phyloP scores from a whole-genome alignment of 169 alveolate genomes.

The Pseudocohnilembus persalinus region DNA sequence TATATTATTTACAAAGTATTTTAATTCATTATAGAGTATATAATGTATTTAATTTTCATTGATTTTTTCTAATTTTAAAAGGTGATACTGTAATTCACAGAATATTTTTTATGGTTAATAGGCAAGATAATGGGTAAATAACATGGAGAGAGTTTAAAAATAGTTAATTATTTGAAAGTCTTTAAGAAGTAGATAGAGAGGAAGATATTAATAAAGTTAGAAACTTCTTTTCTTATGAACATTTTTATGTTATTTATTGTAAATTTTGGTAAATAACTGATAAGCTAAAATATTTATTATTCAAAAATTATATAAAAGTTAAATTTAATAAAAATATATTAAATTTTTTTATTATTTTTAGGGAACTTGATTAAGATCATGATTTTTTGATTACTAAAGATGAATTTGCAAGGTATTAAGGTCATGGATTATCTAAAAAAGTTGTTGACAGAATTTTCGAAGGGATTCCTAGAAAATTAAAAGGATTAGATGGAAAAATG shows the following conservation, averaged over 20 bases:
- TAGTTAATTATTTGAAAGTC: conserved; percentile 67
- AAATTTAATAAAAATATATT: no score
- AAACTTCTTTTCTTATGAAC: conserved; percentile 87
- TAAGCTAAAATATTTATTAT: no score
- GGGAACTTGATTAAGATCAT: conserved; percentile 87
- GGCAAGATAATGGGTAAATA: conserved; percentile 80
- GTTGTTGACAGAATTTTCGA: conserved; percentile 88
- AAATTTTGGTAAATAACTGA: conserved; percentile 73
- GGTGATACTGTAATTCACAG: conserved; percentile 84
- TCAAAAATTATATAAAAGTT: no score
- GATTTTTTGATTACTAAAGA: conserved; percentile 85
- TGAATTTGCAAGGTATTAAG: conserved; percentile 81
- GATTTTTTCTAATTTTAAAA: neutral
- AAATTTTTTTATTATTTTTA: no score
- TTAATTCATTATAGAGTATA: no score
- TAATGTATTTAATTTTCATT: neutral
- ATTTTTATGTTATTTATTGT: conserved; percentile 88
- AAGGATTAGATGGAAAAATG: conserved; percentile 75
- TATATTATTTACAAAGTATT: neutral
- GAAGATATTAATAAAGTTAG: conserved; percentile 76
- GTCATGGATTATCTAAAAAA: conserved; percentile 84
- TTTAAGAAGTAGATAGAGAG: conserved; percentile 62
- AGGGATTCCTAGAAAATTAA: conserved; percentile 81
- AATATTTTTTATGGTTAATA: conserved; percentile 73
- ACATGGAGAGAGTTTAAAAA: conserved; percentile 79